Conservation (phyloP, 2,329 filamentous ascomycete species). For the Trichocomaceae sp. region DNA sequence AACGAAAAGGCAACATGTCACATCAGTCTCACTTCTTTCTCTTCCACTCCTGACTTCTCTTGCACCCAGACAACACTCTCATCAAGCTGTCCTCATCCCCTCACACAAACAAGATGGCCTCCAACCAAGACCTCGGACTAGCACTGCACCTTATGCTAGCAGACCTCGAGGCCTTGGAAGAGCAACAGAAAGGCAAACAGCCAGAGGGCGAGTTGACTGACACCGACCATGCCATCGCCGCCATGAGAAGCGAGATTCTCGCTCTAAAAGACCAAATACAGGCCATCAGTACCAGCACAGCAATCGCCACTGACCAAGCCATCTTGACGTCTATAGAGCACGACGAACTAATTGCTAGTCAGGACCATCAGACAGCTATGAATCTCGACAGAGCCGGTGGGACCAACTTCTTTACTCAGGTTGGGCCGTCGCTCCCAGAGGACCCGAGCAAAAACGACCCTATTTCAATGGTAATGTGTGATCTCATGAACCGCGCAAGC, state of each 20-base stretch:
- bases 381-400: not conserved
- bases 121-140: not conserved
- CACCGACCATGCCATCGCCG: not conserved
- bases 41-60: not conserved
- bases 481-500: not conserved
- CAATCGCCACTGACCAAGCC: conserved; percentile 2
- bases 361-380: not conserved
- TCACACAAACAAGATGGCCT: not conserved
- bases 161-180: not conserved
- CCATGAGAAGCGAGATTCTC: not conserved
- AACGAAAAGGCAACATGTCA: not conserved
- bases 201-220: not conserved
- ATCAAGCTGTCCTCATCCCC: no score
- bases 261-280: not conserved
- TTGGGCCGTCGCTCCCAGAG: not conserved
- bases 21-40: not conserved
- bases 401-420: no score
- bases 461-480: not conserved
- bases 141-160: not conserved
- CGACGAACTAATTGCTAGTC: not conserved
- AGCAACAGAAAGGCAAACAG: conserved; percentile 3
- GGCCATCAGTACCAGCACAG: not conserved
- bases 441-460: not conserved
- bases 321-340: not conserved
- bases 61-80: no score